Base-by-base conservation (phyloP, 768 basidiomycete genomes). In the Pisolithus marmoratus region DNA sequence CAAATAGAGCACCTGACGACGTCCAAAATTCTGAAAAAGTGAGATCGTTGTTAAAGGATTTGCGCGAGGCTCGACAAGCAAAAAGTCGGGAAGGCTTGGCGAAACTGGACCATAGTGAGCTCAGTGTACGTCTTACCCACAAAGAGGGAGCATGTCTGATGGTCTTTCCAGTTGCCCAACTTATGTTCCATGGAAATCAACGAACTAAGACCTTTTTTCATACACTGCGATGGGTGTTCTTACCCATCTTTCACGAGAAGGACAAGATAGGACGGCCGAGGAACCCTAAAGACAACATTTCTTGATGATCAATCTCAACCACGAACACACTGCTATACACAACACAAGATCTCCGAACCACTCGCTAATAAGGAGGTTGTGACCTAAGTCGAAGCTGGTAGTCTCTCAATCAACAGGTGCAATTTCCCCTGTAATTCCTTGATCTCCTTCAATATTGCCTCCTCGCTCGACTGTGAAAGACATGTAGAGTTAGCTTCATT, bases 31-130 rank as follows among this genome's bases (percentile, higher is more conserved):
- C 94, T 4, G 92, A 96, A 50, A 87, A 83, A 58, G 73, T 98
- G 20, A 81, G 90, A 5, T 84, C 85, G 5, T 70, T 98, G 2
- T 77, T 98, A 19, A 94, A 98, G 66, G 94, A 96, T 63, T 74
- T 98, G n/a, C 86, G 94, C 12, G 94, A 98, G 72, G 91, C 90
- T 12, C 80, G 96, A 37, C 95, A 97, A 66, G 88, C 94, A 8
- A 99, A 99, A 64, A 86, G 89, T 70, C 74, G 94, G 54, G 82
- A 88, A 50, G 94, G 94, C 76, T 71, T 98, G 2, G 75, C 78
- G 54, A 81, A 80, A 53, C 75, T 96, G 26, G 89, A 94, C 65
- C 80, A 90, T 62, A 87, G 82, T 57, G 87, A 90, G 65, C 76
- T 93, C 24, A 83, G 82, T 69, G 91, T 90, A 66, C n/a, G 38